These are phyloP conservation scores for Stramenopiles sp. DNA, from an alignment of 352 stramenopile species.

Conservation along the genomic window DNA sequence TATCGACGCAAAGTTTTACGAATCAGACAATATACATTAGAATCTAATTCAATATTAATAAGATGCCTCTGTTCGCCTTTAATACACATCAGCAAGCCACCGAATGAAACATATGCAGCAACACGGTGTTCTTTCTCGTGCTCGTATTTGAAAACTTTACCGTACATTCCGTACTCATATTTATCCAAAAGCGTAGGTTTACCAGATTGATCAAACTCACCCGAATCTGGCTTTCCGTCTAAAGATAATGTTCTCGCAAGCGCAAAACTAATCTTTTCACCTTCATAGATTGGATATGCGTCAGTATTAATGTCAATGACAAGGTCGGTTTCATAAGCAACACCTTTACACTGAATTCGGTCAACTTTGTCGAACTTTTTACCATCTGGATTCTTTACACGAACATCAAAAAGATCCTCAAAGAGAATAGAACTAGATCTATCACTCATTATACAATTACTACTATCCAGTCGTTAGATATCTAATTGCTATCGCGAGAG, in stretches of 20 bases:
- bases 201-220: slow-evolving; percentile 45
- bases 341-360: slow-evolving; percentile 65
- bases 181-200: slow-evolving; percentile 64
- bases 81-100: slow-evolving; percentile 80
- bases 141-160: slow-evolving; percentile 81
- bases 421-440: slow-evolving; percentile 30
- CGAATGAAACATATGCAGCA: slow-evolving; percentile 62
- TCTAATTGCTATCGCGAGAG: no score
- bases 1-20: slow-evolving; percentile 11
- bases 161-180: slow-evolving; percentile 96
- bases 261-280: slow-evolving; percentile 77
- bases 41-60: slow-evolving; percentile 80
- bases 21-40: slow-evolving; percentile 40
- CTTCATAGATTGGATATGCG: slow-evolving; percentile 68
- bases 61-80: slow-evolving; percentile 77
- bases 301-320: slow-evolving; percentile 87
- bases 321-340: slow-evolving; percentile 84
- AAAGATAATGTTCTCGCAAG: slow-evolving; percentile 75
- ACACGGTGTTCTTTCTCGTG: slow-evolving; percentile 65
- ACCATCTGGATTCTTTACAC: slow-evolving; percentile 71
- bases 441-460: no score
- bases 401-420: slow-evolving; percentile 94
- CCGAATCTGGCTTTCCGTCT: slow-evolving; percentile 69
- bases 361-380: slow-evolving; percentile 91
- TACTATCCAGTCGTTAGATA: no score